Evolutionary conservation across 768 basidiomycete species (phyloP).

Genomic region (Serendipita indica): DNA sequence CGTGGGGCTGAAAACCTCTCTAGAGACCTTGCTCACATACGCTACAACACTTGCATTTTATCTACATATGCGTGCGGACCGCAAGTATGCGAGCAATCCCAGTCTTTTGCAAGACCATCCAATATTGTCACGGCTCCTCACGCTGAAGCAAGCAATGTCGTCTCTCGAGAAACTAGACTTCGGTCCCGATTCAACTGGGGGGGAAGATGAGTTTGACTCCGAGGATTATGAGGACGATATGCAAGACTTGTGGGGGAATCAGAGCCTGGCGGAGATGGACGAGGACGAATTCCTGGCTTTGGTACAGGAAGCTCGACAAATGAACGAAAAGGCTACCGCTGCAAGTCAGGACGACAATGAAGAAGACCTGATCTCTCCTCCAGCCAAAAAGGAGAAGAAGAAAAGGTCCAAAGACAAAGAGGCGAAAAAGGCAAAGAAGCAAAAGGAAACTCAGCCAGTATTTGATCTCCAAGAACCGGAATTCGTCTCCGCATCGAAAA

Average conservation of each 20-base stretch:
- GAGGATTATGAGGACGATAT: slow-evolving; percentile 24
- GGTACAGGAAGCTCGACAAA: slow-evolving; percentile 34
- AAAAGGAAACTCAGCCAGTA: slow-evolving; percentile 25
- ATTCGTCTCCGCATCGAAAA: slow-evolving; percentile 31
- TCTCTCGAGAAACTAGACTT: slow-evolving; percentile 82
- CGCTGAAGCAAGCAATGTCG: slow-evolving; percentile 65
- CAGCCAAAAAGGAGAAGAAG: slow-evolving; percentile 29
- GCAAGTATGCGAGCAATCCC: slow-evolving; percentile 46
- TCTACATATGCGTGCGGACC: slow-evolving; percentile 62
- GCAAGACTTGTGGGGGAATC: slow-evolving; percentile 14
- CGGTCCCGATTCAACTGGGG: slow-evolving; percentile 22
- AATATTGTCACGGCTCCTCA: slow-evolving; percentile 58
- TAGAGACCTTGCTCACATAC: slow-evolving; percentile 85
- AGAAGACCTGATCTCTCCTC: slow-evolving; percentile 27
- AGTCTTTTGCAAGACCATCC: slow-evolving; percentile 39
- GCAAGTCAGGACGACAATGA: slow-evolving; percentile 19
- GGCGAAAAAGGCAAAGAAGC: slow-evolving; percentile 13
- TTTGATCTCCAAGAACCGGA: slow-evolving; percentile 76
- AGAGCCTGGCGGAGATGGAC: slow-evolving; percentile 21
- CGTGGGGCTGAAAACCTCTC: slow-evolving; percentile 3
- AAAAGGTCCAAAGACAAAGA: slow-evolving; percentile 26
- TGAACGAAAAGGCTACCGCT: slow-evolving; percentile 13
- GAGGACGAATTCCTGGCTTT: slow-evolving; percentile 40
- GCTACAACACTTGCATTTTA: slow-evolving; percentile 85
- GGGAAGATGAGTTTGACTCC: slow-evolving; percentile 25